Conservation (phyloP, 75 land plant species). For the Pseudotsuga menziesii region DNA sequence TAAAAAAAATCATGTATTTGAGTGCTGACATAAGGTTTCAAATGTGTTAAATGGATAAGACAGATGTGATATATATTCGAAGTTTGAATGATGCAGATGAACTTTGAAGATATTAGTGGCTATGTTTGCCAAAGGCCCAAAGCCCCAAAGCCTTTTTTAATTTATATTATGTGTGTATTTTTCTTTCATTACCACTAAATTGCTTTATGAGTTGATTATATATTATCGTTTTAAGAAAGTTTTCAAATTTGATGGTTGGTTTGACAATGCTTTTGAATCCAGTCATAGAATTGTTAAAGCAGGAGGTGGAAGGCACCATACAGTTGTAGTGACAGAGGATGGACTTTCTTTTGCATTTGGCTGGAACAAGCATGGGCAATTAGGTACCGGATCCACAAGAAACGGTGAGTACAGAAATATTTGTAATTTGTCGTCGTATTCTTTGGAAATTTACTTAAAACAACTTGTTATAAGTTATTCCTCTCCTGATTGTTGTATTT, state of each 20-base stretch:
- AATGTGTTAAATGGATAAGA: too few species aligned
- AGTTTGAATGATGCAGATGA: too few species aligned
- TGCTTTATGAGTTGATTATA: background rate
- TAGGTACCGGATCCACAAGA: slow-evolving; percentile 76
- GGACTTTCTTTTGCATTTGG: slow-evolving; percentile 82
- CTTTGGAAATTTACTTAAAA: background rate
- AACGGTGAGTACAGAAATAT: slow-evolving; percentile 26
- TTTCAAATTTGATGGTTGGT: background rate
- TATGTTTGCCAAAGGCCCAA: too few species aligned
- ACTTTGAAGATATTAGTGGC: too few species aligned
- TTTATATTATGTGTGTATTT: too few species aligned
- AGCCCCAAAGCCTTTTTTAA: too few species aligned
- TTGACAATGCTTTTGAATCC: slow-evolving; percentile 10
- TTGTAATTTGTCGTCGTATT: background rate
- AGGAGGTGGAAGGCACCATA: slow-evolving; percentile 72
- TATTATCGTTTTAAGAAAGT: background rate
- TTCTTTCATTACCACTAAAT: background rate
- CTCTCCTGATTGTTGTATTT: background rate
- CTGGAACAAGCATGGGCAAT: slow-evolving; percentile 94
- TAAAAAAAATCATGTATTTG: too few species aligned
- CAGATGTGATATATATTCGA: too few species aligned
- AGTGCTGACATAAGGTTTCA: too few species aligned
- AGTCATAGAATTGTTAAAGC: slow-evolving; percentile 84
- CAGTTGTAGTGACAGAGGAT: slow-evolving; percentile 81
- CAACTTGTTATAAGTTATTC: background rate